These are phyloP conservation scores for Royoungia palumana DNA, from an alignment of 768 basidiomycete genomes.

Conservation along the genomic window DNA sequence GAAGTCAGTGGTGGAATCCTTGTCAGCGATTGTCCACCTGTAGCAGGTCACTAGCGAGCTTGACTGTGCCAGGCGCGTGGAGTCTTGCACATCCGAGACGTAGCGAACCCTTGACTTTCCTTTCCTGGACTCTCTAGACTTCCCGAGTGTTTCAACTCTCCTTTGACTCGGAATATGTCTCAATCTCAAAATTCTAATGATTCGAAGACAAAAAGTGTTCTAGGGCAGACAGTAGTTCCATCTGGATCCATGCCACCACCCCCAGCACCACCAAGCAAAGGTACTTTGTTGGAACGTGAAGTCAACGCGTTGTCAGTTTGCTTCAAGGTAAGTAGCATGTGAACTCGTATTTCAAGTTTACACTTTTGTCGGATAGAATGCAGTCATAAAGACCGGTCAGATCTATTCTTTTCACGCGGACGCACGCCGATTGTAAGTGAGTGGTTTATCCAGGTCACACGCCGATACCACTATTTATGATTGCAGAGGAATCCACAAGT, in stretches of 20 bases:
- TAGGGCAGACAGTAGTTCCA: constrained; percentile 28
- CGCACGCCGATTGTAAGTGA: constrained; percentile 56
- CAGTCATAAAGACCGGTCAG: constrained; percentile 68
- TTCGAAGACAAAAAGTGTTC: constrained; percentile 5
- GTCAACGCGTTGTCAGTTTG: constrained; percentile 52
- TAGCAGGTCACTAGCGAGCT: background rate
- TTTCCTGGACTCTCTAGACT: constrained; percentile 18
- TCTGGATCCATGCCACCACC: constrained; percentile 48
- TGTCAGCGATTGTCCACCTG: constrained; percentile 3
- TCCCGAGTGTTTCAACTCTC: background rate
- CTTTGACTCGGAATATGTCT: constrained; percentile 36
- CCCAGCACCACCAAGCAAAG: constrained; percentile 40
- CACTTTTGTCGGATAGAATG: constrained; percentile 39
- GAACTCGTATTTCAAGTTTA: background rate
- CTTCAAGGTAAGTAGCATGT: constrained; percentile 47
- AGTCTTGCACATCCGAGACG: background rate
- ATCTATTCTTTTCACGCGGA: constrained; percentile 70
- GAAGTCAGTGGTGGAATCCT: background rate
- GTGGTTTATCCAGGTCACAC: background rate
- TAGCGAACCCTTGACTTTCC: constrained; percentile 12
- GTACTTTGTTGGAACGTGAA: constrained; percentile 60
- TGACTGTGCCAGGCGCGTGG: constrained; percentile 3
- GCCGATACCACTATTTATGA: background rate
- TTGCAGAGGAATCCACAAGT: constrained; percentile 53
- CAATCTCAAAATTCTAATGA: constrained; percentile 34